Conservation (phyloP, 2,329 filamentous ascomycete species). For the Keithomyces neogunnii region DNA sequence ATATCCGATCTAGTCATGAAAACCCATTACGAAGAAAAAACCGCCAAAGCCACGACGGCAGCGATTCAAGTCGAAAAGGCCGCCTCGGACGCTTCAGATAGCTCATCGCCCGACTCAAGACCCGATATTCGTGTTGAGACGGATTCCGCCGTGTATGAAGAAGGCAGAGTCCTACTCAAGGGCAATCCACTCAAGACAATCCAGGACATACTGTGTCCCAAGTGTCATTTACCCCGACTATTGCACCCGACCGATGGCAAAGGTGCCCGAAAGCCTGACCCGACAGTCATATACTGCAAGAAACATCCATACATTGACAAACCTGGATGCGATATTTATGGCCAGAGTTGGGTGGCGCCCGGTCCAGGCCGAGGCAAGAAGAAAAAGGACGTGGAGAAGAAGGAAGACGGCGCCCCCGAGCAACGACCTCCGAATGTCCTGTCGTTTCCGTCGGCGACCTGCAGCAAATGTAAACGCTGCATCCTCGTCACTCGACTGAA, state of each 20-base stretch:
- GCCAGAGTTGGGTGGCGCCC: constrained; percentile 70
- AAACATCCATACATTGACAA: constrained; percentile 70
- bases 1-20: constrained; percentile 67
- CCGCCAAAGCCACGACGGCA: constrained; percentile 57
- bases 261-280: constrained; percentile 56
- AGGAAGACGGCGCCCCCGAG: constrained; percentile 40
- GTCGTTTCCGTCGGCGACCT: constrained; percentile 57
- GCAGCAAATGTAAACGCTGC: constrained; percentile 59
- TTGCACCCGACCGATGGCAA: constrained; percentile 65
- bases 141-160: constrained; percentile 60
- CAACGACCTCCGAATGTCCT: constrained; percentile 53
- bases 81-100: constrained; percentile 46
- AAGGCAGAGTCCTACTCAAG: constrained; percentile 59
- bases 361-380: constrained; percentile 65
- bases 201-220: constrained; percentile 62
- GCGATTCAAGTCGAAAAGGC: constrained; percentile 57
- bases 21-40: constrained; percentile 71
- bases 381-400: constrained; percentile 68
- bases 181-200: constrained; percentile 66
- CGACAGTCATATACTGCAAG: constrained; percentile 67
- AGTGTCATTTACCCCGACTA: constrained; percentile 66
- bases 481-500: constrained; percentile 57
- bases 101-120: constrained; percentile 42
- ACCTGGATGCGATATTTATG: constrained; percentile 71
- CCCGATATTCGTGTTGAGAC: constrained; percentile 54